phyloP scores from a whole-genome alignment of 106 monocot genomes.

The Acorus gramineus region DNA sequence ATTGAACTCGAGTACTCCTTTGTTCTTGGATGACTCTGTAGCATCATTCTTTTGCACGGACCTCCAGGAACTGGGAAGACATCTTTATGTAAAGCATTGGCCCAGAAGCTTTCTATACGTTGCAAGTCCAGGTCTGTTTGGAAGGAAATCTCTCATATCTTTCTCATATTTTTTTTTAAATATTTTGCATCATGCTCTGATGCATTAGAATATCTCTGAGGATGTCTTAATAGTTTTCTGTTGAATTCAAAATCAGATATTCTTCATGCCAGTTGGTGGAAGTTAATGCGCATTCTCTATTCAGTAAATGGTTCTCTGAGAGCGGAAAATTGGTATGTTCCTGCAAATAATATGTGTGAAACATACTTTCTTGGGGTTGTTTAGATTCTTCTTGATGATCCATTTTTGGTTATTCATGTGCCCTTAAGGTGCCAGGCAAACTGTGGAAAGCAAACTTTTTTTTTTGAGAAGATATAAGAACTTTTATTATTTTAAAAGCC shows the following conservation, averaged over 20 bases:
- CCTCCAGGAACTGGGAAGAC: constrained; percentile 99
- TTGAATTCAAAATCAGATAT: constrained; percentile 38
- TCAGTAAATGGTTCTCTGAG: constrained; percentile 99
- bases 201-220: no score
- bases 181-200: background rate
- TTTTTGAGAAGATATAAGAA: no score
- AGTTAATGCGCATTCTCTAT: constrained; percentile 98
- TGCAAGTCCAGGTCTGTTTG: constrained; percentile 65
- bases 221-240: constrained; percentile 5
- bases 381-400: background rate
- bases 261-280: constrained; percentile 81
- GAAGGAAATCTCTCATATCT: background rate
- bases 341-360: background rate
- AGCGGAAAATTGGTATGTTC: constrained; percentile 91
- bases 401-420: background rate
- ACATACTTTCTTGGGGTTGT: background rate
- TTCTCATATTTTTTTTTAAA: background rate
- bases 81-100: constrained; percentile 96
- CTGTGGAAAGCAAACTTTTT: no score
- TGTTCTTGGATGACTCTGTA: constrained; percentile 10
- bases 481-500: no score
- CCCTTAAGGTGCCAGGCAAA: background rate
- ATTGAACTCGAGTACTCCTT: background rate
- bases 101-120: constrained; percentile 96
- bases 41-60: constrained; percentile 97